phyloP scores from a whole-genome alignment of 768 basidiomycete species.

The Trametes meyenii region DNA sequence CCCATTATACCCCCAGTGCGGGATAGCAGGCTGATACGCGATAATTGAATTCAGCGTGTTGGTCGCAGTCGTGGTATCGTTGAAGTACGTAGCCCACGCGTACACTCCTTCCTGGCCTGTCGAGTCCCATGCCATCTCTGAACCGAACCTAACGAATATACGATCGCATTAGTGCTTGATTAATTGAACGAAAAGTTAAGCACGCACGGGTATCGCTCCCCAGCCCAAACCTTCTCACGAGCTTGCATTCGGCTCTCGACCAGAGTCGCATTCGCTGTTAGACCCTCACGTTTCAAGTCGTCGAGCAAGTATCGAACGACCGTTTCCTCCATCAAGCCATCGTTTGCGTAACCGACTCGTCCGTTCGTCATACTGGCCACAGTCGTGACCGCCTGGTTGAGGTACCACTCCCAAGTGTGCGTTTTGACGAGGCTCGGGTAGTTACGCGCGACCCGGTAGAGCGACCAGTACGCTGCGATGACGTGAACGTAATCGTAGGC shows the following conservation, averaged over 20 bases:
- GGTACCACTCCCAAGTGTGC: slow-evolving; percentile 59
- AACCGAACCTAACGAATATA: slow-evolving; percentile 47
- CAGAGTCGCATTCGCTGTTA: slow-evolving; percentile 49
- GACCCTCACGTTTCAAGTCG: slow-evolving; percentile 55
- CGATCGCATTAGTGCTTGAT: slow-evolving; percentile 1
- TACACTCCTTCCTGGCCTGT: slow-evolving; percentile 63
- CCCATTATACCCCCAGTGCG: slow-evolving; percentile 66
- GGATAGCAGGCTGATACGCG: slow-evolving; percentile 57
- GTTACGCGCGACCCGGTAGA: slow-evolving; percentile 61
- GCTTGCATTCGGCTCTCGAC: slow-evolving; percentile 50
- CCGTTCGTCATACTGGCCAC: slow-evolving; percentile 49
- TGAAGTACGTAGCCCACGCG: slow-evolving; percentile 56
- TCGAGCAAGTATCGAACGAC: slow-evolving; percentile 49
- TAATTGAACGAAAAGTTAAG: background rate
- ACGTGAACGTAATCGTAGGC: slow-evolving; percentile 51
- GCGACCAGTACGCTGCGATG: slow-evolving; percentile 51
- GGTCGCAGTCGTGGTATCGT: slow-evolving; percentile 50
- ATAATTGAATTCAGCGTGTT: slow-evolving; percentile 59
- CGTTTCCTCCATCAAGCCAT: slow-evolving; percentile 62
- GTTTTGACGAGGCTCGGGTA: slow-evolving; percentile 51
- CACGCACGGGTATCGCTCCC: slow-evolving; percentile 53
- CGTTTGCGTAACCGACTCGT: slow-evolving; percentile 46
- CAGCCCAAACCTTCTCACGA: slow-evolving; percentile 49
- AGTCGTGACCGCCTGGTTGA: slow-evolving; percentile 56
- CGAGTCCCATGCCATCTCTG: slow-evolving; percentile 59